Base-by-base conservation (phyloP, 163 green algal species). In the Chlorella variabilis region DNA sequence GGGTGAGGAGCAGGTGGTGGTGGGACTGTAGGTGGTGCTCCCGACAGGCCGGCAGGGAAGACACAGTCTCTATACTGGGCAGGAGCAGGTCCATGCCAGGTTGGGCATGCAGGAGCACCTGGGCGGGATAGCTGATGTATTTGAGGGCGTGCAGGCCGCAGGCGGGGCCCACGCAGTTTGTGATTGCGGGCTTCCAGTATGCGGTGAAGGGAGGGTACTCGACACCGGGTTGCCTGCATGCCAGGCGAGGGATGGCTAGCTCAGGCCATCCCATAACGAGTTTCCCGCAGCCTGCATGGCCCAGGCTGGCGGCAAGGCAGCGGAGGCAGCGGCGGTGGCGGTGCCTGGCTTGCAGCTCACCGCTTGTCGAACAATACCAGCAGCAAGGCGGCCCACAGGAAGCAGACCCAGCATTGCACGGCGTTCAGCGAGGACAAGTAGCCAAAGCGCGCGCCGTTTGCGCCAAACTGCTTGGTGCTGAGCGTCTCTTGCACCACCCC, bases 81-180 rank as follows among this genome's bases (percentile, higher is more conserved):
- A 45, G 36, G 2, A 18, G 5, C 31, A 61, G 33, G 4, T 31
- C 34, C 7, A 18, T 39, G n/a, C n/a, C 21, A 67, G n/a, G 20
- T 21, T 39, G 18, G 33, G 27, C 9, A 23, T 6, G 58, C 27
- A 31, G 33, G 4, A 3, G 7, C 51, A 89, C 90, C 84, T 97
- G 93, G 0, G 94, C 93, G 18, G 94, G 94, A 83, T 99, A 99
- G 77, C 89, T 96, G 85, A 99, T 99, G 85, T 98, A 98, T 78
- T 96, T 97, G 8, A 99, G 89, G 0, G 96, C 96, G 23, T 96
- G 75, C 33, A 96, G 92, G 23, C 96, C 96, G 39, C 89, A 96
- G 2, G 96, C 96, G 2, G 96, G 96, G 1, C 96, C 96, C 9
- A 98, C 86, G 61, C 84, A 92, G 91, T 98, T 98, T 29, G 93